These are phyloP conservation scores for Centaurea solstitialis DNA, from an alignment of 129 eudicot genomes.

Conservation along the genomic window DNA sequence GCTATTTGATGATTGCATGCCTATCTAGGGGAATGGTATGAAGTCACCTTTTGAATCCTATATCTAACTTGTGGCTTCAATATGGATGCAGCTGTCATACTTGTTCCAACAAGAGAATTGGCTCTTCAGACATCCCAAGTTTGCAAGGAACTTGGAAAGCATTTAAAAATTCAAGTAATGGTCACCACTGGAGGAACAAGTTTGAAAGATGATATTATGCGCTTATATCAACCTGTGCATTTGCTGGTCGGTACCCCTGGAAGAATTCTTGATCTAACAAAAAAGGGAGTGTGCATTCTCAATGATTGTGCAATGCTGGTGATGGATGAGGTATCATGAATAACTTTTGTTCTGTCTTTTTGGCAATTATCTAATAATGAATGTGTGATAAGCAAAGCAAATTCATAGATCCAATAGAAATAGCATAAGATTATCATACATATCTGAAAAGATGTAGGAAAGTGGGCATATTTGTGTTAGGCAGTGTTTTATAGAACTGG, in stretches of 20 bases:
- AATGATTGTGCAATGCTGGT: conserved; percentile 66
- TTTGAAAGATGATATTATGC: conserved; percentile 79
- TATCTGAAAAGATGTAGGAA: not conserved
- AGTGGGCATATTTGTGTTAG: not conserved
- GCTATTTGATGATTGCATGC: not conserved
- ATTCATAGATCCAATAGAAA: not conserved
- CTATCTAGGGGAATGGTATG: not conserved
- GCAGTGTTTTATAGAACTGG: not conserved
- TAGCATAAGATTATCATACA: not conserved
- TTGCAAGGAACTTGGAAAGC: conserved; percentile 77
- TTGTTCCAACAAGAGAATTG: conserved; percentile 69
- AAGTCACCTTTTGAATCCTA: not conserved
- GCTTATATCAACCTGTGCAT: conserved; percentile 76
- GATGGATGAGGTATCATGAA: conserved; percentile 65
- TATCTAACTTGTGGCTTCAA: conserved; percentile 11
- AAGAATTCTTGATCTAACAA: conserved; percentile 71
- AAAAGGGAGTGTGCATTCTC: conserved; percentile 54
- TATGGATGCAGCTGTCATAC: conserved; percentile 54
- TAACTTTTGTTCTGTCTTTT: not conserved
- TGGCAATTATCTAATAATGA: not conserved
- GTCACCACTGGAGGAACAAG: conserved; percentile 85
- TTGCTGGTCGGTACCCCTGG: conserved; percentile 84
- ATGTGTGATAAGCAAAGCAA: conserved; percentile 3
- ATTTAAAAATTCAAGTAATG: conserved; percentile 70
- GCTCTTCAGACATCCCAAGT: conserved; percentile 85